phyloP scores from a whole-genome alignment of 2,329 filamentous ascomycete genomes.

The Corinectria fuckeliana region DNA sequence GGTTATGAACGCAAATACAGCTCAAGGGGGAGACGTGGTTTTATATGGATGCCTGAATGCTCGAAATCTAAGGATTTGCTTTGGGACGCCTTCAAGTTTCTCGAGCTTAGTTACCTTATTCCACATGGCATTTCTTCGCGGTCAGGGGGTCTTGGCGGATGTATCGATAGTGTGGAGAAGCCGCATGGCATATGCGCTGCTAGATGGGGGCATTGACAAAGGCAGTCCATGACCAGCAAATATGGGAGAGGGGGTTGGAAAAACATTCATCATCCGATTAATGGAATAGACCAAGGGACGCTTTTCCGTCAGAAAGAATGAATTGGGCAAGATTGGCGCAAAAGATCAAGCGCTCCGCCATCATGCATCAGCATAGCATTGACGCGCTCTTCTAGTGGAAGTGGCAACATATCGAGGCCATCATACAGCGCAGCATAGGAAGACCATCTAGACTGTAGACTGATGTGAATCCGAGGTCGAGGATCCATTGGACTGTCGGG shows the following conservation, averaged over 20 bases:
- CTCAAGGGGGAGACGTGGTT: neutral
- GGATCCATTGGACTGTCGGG: neutral
- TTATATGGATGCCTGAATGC: conserved; percentile 3
- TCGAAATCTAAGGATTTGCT: neutral
- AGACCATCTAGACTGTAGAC: conserved; percentile 7
- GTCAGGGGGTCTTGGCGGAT: conserved; percentile 1
- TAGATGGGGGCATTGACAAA: conserved; percentile 4
- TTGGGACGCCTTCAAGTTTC: neutral
- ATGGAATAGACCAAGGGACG: conserved; percentile 11
- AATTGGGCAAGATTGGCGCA: conserved; percentile 28
- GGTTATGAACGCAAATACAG: conserved; percentile 1
- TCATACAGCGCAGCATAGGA: conserved; percentile 19
- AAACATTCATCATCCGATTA: conserved; percentile 1
- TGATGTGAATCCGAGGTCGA: conserved; percentile 35
- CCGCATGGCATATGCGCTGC: conserved; percentile 1
- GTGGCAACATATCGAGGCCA: conserved; percentile 21
- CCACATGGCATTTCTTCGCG: neutral
- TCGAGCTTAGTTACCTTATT: neutral
- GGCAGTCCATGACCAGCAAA: neutral
- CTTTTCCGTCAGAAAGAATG: conserved; percentile 24
- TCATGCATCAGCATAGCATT: conserved; percentile 22
- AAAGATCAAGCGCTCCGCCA: conserved; percentile 21
- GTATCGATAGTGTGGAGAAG: conserved; percentile 7
- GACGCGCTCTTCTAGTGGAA: neutral
- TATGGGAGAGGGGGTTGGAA: conserved; percentile 26